Percentiles rank a stretch among this genome's conserved stretches.
phyloP scores from a whole-genome alignment of 805 yeast species.

The Barnettozyma siamensis region DNA sequence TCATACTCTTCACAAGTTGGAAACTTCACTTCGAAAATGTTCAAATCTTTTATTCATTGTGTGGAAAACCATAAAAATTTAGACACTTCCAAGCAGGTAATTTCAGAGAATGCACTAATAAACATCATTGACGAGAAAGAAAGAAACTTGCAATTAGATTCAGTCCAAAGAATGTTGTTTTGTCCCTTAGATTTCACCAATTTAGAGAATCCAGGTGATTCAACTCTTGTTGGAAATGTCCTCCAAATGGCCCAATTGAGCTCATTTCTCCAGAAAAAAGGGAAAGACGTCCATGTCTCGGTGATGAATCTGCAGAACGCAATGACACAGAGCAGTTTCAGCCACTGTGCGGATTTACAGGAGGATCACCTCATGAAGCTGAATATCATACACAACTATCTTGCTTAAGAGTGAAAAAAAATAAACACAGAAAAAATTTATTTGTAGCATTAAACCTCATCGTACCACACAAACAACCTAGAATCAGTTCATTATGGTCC shows the following conservation, averaged over 20 bases:
- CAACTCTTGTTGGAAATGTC: slow-evolving; percentile 7
- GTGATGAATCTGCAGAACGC: slow-evolving; percentile 16
- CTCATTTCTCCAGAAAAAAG: not conserved
- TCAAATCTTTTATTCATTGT: slow-evolving; percentile 2
- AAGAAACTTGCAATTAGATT: slow-evolving; percentile 1
- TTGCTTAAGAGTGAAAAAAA: not conserved
- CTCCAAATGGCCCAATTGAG: not conserved
- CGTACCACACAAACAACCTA: not conserved
- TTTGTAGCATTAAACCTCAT: too few relatives aligned
- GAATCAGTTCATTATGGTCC: slow-evolving; percentile 54
- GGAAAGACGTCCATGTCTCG: slow-evolving; percentile 4
- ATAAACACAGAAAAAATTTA: not conserved
- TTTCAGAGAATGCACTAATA: not conserved
- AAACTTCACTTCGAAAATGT: slow-evolving; percentile 1
- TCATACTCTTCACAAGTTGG: slow-evolving; percentile 1
- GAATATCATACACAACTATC: slow-evolving; percentile 14
- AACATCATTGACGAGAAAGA: not conserved
- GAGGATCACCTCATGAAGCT: slow-evolving; percentile 12
- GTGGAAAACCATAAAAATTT: slow-evolving; percentile 1
- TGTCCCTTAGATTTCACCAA: slow-evolving; percentile 11
- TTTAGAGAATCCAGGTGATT: slow-evolving; percentile 4
- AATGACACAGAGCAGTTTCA: slow-evolving; percentile 14
- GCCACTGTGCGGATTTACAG: not conserved
- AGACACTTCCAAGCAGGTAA: not conserved
- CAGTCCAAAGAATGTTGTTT: slow-evolving; percentile 11